phyloP scores from a whole-genome alignment of 116 monocot species.

The Trichopus zeylanicus region DNA sequence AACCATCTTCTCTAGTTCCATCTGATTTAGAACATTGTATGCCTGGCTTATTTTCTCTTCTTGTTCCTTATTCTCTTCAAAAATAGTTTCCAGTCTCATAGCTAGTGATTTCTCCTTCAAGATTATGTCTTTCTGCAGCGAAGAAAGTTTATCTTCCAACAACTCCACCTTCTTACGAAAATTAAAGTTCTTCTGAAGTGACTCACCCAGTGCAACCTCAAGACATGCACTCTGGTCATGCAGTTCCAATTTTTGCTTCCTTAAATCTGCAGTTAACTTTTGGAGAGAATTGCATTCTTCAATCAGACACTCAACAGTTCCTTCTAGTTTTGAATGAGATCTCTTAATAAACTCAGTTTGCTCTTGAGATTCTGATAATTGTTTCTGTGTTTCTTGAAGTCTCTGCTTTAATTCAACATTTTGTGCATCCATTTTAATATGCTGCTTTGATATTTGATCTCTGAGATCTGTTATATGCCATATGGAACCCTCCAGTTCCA shows the following conservation, averaged over 20 bases:
- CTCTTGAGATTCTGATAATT: constrained; percentile 45
- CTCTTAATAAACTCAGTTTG: constrained; percentile 55
- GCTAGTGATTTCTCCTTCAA: constrained; percentile 53
- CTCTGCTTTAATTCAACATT: constrained; percentile 44
- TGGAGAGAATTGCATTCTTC: constrained; percentile 75
- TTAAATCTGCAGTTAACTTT: constrained; percentile 46
- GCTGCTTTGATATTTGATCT: constrained; percentile 33
- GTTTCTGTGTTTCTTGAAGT: constrained; percentile 44
- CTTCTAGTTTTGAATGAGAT: constrained; percentile 58
- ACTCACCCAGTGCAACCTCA: constrained; percentile 54
- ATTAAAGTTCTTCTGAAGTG: constrained; percentile 39
- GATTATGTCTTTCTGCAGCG: constrained; percentile 49
- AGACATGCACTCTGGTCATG: constrained; percentile 44
- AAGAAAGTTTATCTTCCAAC: constrained; percentile 62
- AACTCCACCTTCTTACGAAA: constrained; percentile 34
- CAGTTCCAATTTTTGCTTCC: constrained; percentile 67
- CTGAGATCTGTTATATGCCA: constrained; percentile 44
- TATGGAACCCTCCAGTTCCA: constrained; percentile 75
- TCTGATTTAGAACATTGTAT: constrained; percentile 33
- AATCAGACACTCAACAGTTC: constrained; percentile 56
- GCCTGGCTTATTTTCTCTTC: constrained; percentile 51
- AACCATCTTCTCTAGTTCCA: constrained; percentile 41
- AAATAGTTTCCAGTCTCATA: constrained; percentile 50
- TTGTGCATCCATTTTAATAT: constrained; percentile 32
- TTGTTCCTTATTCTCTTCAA: constrained; percentile 53